These are phyloP conservation scores for Lactarius psammicola DNA, from an alignment of 768 basidiomycete species.

Conservation along the genomic window DNA sequence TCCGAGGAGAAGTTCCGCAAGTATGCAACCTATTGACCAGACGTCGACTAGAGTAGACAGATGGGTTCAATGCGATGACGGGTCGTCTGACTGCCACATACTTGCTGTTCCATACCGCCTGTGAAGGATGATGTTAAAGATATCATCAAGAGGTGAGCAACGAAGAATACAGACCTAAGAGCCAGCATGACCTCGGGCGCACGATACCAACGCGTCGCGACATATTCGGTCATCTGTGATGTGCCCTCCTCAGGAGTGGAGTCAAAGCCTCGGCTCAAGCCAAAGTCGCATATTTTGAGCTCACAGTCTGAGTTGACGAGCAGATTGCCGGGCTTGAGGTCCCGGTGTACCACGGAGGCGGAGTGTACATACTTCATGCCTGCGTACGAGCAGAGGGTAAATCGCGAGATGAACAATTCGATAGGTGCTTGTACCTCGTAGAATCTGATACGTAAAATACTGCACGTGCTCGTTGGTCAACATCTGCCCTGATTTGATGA, in stretches of 20 bases:
- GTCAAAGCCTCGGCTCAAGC: slow-evolving; percentile 85
- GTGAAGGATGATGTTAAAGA: slow-evolving; percentile 16
- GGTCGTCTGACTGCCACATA: slow-evolving; percentile 41
- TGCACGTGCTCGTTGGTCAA: slow-evolving; percentile 92
- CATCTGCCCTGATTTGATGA: slow-evolving; percentile 90
- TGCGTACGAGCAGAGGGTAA: slow-evolving; percentile 30
- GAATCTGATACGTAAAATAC: slow-evolving; percentile 92
- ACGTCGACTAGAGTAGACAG: slow-evolving; percentile 67
- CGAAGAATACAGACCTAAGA: slow-evolving; percentile 54
- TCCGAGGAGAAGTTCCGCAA: slow-evolving; percentile 83
- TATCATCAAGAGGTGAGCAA: neutral
- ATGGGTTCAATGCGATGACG: neutral
- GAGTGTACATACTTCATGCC: slow-evolving; percentile 95
- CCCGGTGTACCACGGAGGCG: slow-evolving; percentile 89
- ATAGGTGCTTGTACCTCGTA: slow-evolving; percentile 57
- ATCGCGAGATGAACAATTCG: slow-evolving; percentile 20
- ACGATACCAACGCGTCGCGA: slow-evolving; percentile 94
- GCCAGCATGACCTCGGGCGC: slow-evolving; percentile 97
- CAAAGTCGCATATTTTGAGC: slow-evolving; percentile 96
- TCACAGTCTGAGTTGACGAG: slow-evolving; percentile 97
- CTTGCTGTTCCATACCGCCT: slow-evolving; percentile 87
- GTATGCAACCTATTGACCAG: slow-evolving; percentile 96
- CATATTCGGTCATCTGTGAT: slow-evolving; percentile 86
- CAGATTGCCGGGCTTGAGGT: slow-evolving; percentile 94
- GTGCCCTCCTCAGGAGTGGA: slow-evolving; percentile 64